Base-by-base conservation (phyloP, 2,329 filamentous ascomycete species). In the Bipolaris gigantea region DNA sequence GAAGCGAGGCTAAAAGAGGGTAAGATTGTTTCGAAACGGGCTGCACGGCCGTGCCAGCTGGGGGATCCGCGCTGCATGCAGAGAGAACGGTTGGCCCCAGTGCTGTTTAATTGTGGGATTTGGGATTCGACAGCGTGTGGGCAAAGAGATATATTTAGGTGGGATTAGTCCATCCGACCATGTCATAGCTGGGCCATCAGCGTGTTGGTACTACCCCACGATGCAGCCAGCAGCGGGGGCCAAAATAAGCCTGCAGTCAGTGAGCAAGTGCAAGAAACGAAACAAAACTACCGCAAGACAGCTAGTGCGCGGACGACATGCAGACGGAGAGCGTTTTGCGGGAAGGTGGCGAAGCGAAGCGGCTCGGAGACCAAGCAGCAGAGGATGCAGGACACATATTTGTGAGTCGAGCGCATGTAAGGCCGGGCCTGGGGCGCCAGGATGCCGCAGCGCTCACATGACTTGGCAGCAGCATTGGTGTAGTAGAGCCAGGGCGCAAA, bases 11-110 rank as follows among this genome's bases (percentile, higher is more conserved):
- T 59, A 53, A 59, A 66, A 59, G 50, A 42, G 58, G 66, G 50
- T 53, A 63, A 67, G 64, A 62, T 56, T 41, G 64, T 66, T 69
- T 69, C 62, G 56, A 67, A 65, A 64, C 57, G 45, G 57, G 55
- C 46, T 47, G 53, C 48, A 55, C 33, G 53, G 50, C 49, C 48
- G 56, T 46, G 41, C 19, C 34, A 34, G 6, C 50, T 55, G 55
- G 54, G 47, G 48, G 63, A 56, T 54, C 46, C 18, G 47, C 21
- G 48, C 35, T 43, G 53, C 50, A 56, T 62, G 50, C 34, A 48
- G 41, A 45, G 45, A 42, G 65, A 64, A 65, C 64, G 45, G 52
- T 44, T 64, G 65, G 65, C 46, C 64, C 53, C 49, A 59, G 61
- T 60, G 60, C 36, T 50, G 44, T 36, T 39, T 18, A 34, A 38